These are phyloP conservation scores for Tremellales sp. DNA, from an alignment of 1,284 basidiomycete genomes.

Conservation along the genomic window DNA sequence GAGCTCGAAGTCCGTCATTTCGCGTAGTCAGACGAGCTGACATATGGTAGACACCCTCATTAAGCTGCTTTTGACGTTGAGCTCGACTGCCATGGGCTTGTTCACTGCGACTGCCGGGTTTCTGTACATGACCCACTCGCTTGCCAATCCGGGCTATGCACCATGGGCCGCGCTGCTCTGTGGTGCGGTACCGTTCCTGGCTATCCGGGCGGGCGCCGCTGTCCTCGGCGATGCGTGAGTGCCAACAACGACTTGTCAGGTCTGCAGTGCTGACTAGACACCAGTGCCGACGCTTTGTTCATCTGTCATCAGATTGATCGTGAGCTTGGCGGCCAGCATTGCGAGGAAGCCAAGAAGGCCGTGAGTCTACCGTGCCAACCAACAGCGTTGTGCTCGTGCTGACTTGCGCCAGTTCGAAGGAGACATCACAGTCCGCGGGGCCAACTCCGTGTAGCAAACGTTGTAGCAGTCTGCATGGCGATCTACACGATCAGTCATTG, in stretches of 20 bases:
- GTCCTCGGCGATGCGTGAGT: conserved; percentile 71
- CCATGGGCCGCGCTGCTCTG: conserved; percentile 71
- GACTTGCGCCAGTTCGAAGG: too few species aligned
- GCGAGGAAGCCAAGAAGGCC: conserved; percentile 65
- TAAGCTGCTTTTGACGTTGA: conserved; percentile 58
- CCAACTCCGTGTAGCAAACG: too few species aligned
- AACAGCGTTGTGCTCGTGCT: not conserved
- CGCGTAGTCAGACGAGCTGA: too few species aligned
- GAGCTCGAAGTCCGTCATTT: conserved; percentile 10
- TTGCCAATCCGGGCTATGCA: conserved; percentile 71
- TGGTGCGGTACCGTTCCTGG: conserved; percentile 72
- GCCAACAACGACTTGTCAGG: not conserved
- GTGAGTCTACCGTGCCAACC: conserved; percentile 55
- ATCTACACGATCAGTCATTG: too few species aligned
- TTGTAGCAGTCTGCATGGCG: too few species aligned
- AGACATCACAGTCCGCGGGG: too few species aligned
- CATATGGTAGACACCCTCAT: conserved; percentile 60
- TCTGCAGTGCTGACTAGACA: conserved; percentile 6
- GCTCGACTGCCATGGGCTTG: conserved; percentile 69
- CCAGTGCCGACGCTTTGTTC: conserved; percentile 68
- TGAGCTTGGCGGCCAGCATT: conserved; percentile 61
- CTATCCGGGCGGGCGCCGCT: conserved; percentile 75
- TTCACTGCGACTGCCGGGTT: conserved; percentile 79
- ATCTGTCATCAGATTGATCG: conserved; percentile 85
- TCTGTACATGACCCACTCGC: conserved; percentile 78